Conservation (phyloP, 1,284 basidiomycete genomes). For the Sanghuangporus weigelae region DNA sequence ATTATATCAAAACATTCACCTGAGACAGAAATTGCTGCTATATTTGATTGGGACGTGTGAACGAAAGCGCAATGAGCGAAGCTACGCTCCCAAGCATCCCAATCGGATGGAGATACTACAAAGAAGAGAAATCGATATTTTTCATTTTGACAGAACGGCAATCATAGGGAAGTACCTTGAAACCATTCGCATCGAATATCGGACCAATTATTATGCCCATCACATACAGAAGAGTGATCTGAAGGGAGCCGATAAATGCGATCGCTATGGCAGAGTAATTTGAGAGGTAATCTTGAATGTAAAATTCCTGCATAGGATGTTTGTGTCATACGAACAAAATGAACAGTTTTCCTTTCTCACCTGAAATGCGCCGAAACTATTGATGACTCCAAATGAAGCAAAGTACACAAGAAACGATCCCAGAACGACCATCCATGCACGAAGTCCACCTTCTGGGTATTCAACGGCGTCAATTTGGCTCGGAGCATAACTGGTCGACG, state of each 20-base stretch:
- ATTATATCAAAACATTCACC: not conserved
- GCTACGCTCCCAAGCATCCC: constrained; percentile 1
- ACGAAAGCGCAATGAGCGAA: constrained; percentile 12
- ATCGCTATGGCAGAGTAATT: constrained; percentile 9
- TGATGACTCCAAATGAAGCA: constrained; percentile 9
- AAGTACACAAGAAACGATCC: constrained; percentile 10
- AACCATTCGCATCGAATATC: constrained; percentile 9
- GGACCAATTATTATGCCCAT: constrained; percentile 7
- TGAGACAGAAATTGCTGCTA: constrained; percentile 14
- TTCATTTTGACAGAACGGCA: not conserved
- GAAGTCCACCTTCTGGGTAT: constrained; percentile 10
- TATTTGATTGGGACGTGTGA: constrained; percentile 8
- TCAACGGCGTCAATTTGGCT: not conserved
- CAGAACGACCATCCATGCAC: constrained; percentile 8
- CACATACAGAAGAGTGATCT: constrained; percentile 8
- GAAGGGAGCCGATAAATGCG: constrained; percentile 11
- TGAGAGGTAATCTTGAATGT: not conserved
- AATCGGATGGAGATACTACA: constrained; percentile 9
- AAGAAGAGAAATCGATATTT: not conserved
- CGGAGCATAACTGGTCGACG: not conserved
- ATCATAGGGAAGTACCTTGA: constrained; percentile 2
- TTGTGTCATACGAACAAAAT: not conserved
- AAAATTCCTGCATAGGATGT: not conserved
- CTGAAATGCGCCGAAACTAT: constrained; percentile 12
- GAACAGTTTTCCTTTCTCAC: not conserved